Evolutionary conservation across 352 stramenopile species (phyloP), one percentile per base, ranked within the genome.

Genomic region (Globisporangium uncinulatum): DNA sequence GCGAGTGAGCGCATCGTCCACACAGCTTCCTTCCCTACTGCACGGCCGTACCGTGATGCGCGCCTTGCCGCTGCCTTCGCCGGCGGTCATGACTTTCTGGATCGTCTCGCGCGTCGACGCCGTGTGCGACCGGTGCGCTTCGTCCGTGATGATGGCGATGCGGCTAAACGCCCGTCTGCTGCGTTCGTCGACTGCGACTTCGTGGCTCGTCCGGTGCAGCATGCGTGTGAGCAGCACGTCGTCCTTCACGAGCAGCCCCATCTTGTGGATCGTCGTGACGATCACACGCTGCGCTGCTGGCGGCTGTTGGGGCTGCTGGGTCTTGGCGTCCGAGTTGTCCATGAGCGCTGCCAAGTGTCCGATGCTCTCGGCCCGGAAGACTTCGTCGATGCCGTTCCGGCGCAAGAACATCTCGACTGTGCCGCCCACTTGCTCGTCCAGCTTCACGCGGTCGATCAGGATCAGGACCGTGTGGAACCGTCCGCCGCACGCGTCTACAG

Each of bases 251-350:
- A 94, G 65, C 8, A 87, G 59, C 4, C 74, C 74, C 58, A 94
- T 77, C 61, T 94, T 94, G 46, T 94, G 84, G 19, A 82, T 88
- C 10, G 82, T 94, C 14, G 82, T 89, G 50, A 94, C 81, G 39
- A 94, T 83, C 24, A 94, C 77, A 34, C 76, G 60, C 54, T 90
- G 82, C 2, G 48, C 31, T 67, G 51, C 34, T 13, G 34, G 48
- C 13, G 56, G 42, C 31, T 48, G 4, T 29, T 29, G 24, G 24
- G 24, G 24, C 48, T 51, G 8, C 79, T 66, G 31, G 15, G 15
- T 7, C 31, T 59, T 21, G 15, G 19, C 20, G 5, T 3, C 10
- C 20, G 56, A 52, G 36, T 48, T 58, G 50, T 63, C 57, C 24
- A 94, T 62, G 15, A 92, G 56, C 36, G 61, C 59, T 19, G 71